These are phyloP conservation scores for Plasmodium yoelii DNA, from an alignment of 169 alveolate species.

Conservation along the genomic window DNA sequence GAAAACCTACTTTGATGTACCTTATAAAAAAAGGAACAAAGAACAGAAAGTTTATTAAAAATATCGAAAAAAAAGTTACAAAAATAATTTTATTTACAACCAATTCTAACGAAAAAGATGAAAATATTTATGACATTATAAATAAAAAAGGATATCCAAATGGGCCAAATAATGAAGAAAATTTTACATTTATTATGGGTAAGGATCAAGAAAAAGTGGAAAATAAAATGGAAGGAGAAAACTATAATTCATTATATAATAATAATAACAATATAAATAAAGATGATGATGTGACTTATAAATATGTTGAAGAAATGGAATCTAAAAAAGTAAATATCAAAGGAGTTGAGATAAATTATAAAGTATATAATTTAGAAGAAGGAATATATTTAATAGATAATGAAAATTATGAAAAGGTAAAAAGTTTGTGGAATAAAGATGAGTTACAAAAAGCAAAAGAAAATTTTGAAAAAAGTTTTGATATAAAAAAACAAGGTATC, in stretches of 20 bases:
- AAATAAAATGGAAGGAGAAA: not conserved
- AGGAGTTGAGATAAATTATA: constrained; percentile 66
- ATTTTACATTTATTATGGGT: not conserved
- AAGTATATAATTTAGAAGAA: constrained; percentile 74
- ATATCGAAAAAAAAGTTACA: not conserved
- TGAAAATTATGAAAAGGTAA: constrained; percentile 65
- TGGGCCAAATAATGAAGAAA: constrained; percentile 1
- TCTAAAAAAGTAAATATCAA: constrained; percentile 38
- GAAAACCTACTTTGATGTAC: not conserved
- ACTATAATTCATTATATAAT: not conserved
- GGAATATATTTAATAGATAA: constrained; percentile 79
- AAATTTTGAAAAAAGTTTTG: constrained; percentile 34
- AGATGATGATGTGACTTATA: constrained; percentile 66
- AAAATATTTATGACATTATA: not conserved
- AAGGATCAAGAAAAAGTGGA: not conserved
- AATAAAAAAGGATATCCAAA: not conserved
- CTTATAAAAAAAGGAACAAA: not conserved
- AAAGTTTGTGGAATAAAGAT: constrained; percentile 72
- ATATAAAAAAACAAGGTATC: constrained; percentile 70
- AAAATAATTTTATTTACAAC: not conserved
- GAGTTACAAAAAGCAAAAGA: constrained; percentile 56
- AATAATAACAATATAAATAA: constrained; percentile 6
- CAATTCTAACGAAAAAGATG: not conserved
- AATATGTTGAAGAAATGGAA: constrained; percentile 74
- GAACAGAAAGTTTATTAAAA: not conserved